Base-by-base conservation (phyloP, 495 filamentous ascomycete genomes). In the Talaromyces nanjingensis region DNA sequence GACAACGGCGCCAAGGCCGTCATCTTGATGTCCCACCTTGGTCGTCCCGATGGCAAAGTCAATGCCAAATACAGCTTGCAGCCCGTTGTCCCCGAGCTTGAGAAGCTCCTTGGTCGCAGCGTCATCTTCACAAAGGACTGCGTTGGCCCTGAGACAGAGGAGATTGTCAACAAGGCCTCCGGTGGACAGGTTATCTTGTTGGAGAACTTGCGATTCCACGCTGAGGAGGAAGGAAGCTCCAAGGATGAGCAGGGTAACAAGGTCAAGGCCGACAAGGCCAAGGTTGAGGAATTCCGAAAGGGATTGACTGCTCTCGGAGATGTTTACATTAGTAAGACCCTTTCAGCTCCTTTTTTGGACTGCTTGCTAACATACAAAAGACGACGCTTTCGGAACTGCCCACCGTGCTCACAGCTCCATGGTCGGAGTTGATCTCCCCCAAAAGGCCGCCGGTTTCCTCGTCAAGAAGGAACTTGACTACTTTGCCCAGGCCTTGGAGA, bases 401-500 rank as follows among this genome's bases (percentile, higher is more conserved):
- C 94, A 99, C 81, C 91, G 94, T 74, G 93, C 88, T 29, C 94
- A 99, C 84, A 96, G 91, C 79, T 97, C 92, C 72, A 99, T 99
- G 94, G 94, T 99, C 71, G 94, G 94, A 69, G 83, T 96, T 59
- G 87, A 97, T 64, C 89, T 98, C 24, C 92, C 94, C 59, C 91
- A 97, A 75, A 97, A 93, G 81, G 94, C 94, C 6, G 89, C 93
- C 60, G 94, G 94, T 58, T 98, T 97, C 87, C 87, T 99, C 69
- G 90, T 99, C 81, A 99, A 99, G 89, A 99, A 98, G 83, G 94
- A 99, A 77, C 91, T 99, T 56, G 93, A 98, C 72, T 99, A 98
- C 87, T 99, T 99, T 75, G 94, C 94, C 63, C 85, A 96, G 82
- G 94, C 93, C 34, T 90, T 99, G 37, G 94, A 99, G 81, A 85